phyloP scores from a whole-genome alignment of 495 filamentous ascomycete genomes.

The Podospora fimiseda region DNA sequence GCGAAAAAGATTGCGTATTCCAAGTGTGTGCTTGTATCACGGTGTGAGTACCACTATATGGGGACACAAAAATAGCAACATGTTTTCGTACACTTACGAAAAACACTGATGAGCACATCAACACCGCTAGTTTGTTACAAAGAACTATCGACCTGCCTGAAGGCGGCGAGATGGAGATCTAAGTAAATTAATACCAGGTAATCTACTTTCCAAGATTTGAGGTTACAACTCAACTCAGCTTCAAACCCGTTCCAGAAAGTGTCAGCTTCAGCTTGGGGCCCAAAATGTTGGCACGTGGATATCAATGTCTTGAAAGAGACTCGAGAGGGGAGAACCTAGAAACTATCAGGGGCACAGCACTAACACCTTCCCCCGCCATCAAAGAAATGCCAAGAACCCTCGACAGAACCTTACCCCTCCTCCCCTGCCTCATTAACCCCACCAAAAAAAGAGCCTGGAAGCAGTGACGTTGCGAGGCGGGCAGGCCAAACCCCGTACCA shows the following conservation, averaged over 20 bases:
- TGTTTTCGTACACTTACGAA: background rate
- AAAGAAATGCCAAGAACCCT: slow-evolving; percentile 9
- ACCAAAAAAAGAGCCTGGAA: slow-evolving; percentile 13
- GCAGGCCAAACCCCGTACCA: slow-evolving; percentile 1
- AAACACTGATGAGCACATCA: background rate
- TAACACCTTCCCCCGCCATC: too few species aligned
- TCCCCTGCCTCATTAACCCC: slow-evolving; percentile 15
- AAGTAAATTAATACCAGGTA: background rate
- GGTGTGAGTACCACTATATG: too few species aligned
- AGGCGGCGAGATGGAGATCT: slow-evolving; percentile 8
- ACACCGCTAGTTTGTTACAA: background rate
- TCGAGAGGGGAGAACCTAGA: background rate
- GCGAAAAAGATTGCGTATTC: background rate
- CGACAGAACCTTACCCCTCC: too few species aligned
- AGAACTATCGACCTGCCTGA: slow-evolving; percentile 8
- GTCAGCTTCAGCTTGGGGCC: slow-evolving; percentile 4
- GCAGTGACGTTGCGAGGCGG: slow-evolving; percentile 20
- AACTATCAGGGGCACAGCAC: background rate
- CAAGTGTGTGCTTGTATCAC: background rate
- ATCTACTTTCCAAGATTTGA: slow-evolving; percentile 7
- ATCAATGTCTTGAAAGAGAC: background rate
- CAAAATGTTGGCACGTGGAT: background rate
- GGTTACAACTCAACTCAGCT: slow-evolving; percentile 5
- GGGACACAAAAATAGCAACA: background rate
- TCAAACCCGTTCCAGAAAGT: background rate